phyloP scores from a whole-genome alignment of 495 filamentous ascomycete species.

The Aspergillus diversus region DNA sequence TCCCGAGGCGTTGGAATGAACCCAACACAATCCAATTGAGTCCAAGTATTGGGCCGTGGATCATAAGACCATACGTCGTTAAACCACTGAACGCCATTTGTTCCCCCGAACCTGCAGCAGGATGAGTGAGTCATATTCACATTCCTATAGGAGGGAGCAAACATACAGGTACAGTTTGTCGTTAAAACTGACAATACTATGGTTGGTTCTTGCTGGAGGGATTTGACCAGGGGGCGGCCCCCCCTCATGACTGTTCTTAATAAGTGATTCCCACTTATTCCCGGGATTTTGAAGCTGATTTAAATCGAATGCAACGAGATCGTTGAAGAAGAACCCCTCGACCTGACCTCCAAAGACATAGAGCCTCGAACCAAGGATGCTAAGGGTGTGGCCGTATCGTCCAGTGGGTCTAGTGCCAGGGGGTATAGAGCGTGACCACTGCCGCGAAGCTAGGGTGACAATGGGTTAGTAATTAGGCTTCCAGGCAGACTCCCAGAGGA shows the following conservation, averaged over 20 bases:
- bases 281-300: conserved; percentile 86
- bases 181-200: conserved; percentile 87
- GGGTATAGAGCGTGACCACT: conserved; percentile 94
- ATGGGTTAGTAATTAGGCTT: conserved; percentile 16
- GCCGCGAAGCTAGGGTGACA: conserved; percentile 73
- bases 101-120: conserved; percentile 81
- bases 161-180: conserved; percentile 92
- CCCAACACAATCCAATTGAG: conserved; percentile 90
- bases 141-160: not conserved
- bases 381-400: conserved; percentile 94
- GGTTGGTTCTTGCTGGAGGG: conserved; percentile 94
- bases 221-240: conserved; percentile 65
- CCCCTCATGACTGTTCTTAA: conserved; percentile 73
- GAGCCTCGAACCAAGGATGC: conserved; percentile 93
- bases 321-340: conserved; percentile 97
- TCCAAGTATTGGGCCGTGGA: conserved; percentile 78
- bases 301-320: conserved; percentile 94
- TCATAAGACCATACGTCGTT: conserved; percentile 99
- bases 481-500: conserved; percentile 5
- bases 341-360: conserved; percentile 98
- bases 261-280: conserved; percentile 92
- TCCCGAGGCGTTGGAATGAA: conserved; percentile 93
- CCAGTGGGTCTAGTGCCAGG: conserved; percentile 81
- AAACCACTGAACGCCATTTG: conserved; percentile 93
- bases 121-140: conserved; percentile 16